These are phyloP conservation scores for Endotrypanum monterogeii DNA, from an alignment of 208 protist species.

Conservation along the genomic window DNA sequence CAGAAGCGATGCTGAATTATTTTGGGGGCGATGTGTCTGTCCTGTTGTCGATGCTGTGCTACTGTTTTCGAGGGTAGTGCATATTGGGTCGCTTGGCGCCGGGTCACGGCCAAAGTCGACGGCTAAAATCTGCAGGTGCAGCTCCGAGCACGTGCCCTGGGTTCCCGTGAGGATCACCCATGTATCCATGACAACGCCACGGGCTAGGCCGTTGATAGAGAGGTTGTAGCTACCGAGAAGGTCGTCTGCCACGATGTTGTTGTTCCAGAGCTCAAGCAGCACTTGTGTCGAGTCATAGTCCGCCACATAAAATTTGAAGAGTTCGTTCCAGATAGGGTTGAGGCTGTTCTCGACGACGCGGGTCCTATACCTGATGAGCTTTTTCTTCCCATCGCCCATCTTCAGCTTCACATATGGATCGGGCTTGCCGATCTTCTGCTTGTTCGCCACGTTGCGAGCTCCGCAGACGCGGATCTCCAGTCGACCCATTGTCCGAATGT, in stretches of 20 bases:
- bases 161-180: conserved; percentile 56
- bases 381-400: conserved; percentile 39
- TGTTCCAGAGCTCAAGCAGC: conserved; percentile 64
- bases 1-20: conserved; percentile 7
- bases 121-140: conserved; percentile 59
- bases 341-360: conserved; percentile 51
- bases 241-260: conserved; percentile 53
- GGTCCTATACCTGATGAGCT: conserved; percentile 42
- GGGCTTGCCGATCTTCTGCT: conserved; percentile 51
- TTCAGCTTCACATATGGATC: conserved; percentile 69
- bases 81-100: conserved; percentile 17
- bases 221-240: conserved; percentile 59
- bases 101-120: conserved; percentile 58
- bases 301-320: conserved; percentile 69
- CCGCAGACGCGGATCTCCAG: conserved; percentile 74
- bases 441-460: conserved; percentile 62
- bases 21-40: conserved; percentile 30
- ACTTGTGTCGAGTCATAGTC: conserved; percentile 55
- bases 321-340: conserved; percentile 64
- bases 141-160: conserved; percentile 48
- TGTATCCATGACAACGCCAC: conserved; percentile 58
- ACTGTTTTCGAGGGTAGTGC: conserved; percentile 38
- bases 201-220: conserved; percentile 50
- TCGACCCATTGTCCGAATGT: conserved; percentile 18
- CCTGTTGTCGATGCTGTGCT: conserved; percentile 11